A percentile compares a stretch with the other conserved stretches of the same genome.
Evolutionary conservation across 495 filamentous ascomycete species (phyloP).

Genomic region (Penicillium arizonense): DNA sequence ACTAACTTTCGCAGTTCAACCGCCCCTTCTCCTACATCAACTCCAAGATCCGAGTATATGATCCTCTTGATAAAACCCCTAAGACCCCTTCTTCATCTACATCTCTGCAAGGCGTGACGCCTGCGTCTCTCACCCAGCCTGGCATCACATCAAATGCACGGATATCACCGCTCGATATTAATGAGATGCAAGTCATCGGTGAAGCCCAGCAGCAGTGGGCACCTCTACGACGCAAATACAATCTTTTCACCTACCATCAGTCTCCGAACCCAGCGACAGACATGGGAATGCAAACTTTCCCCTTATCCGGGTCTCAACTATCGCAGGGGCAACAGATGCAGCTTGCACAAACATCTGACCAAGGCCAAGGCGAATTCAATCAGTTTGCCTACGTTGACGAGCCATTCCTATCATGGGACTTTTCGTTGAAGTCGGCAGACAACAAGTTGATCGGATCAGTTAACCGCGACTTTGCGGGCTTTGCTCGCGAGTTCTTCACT

Average conservation of each 20-base stretch:
- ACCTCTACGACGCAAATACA: constrained; percentile 64
- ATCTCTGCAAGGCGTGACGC: constrained; percentile 38
- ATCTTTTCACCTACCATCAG: constrained; percentile 56
- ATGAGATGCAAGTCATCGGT: constrained; percentile 64
- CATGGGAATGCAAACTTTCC: constrained; percentile 32
- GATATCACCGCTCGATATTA: constrained; percentile 50
- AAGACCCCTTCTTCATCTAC: constrained; percentile 36
- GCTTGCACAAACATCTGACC: constrained; percentile 26
- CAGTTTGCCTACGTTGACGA: constrained; percentile 67
- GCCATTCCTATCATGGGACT: constrained; percentile 58
- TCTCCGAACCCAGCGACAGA: constrained; percentile 34
- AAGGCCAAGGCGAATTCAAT: constrained; percentile 44
- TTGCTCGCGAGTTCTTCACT: constrained; percentile 70
- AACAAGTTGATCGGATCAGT: constrained; percentile 56
- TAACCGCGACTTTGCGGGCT: constrained; percentile 66
- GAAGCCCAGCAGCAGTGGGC: constrained; percentile 71
- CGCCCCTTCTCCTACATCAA: constrained; percentile 70
- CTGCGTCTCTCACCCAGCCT: constrained; percentile 40
- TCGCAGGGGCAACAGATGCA: constrained; percentile 51
- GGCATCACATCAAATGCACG: constrained; percentile 41
- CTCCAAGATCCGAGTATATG: constrained; percentile 62
- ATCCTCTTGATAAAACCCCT: constrained; percentile 45
- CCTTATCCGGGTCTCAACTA: constrained; percentile 45
- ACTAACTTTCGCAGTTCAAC: constrained; percentile 49
- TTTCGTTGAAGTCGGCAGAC: constrained; percentile 50